Percentiles rank a stretch among this genome's conserved stretches.
These are phyloP conservation scores for Histomonas meleagridis DNA, from an alignment of 208 protist species.

Conservation along the genomic window DNA sequence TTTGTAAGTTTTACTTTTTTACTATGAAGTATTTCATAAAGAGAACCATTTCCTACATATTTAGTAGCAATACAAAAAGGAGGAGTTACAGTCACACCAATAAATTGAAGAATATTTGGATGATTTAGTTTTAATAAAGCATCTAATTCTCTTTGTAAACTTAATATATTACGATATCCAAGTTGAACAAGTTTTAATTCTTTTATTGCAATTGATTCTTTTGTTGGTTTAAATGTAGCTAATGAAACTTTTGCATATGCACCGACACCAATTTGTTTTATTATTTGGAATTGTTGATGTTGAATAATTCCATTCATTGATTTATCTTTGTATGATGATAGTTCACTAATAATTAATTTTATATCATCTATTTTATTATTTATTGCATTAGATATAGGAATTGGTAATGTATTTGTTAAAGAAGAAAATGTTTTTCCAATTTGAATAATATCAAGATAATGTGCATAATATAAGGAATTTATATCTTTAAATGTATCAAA, in stretches of 20 bases:
- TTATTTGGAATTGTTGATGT: not conserved
- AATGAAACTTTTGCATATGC: not conserved
- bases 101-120: not conserved
- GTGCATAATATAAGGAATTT: not conserved
- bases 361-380: not conserved
- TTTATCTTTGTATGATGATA: not conserved
- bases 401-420: not conserved
- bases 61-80: not conserved
- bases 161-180: not conserved
- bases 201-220: not conserved
- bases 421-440: not conserved
- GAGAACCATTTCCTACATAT: not conserved
- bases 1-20: not conserved
- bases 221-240: not conserved
- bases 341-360: not conserved
- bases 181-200: not conserved
- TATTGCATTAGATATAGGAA: not conserved
- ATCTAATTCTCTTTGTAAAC: not conserved
- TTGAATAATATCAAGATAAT: not conserved
- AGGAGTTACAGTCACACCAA: constrained; percentile 11
- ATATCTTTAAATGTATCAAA: not conserved
- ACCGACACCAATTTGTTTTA: not conserved
- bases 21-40: not conserved
- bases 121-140: not conserved
- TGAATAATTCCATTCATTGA: not conserved